phyloP scores from a whole-genome alignment of 1,284 basidiomycete genomes.

The Takashimella koratensis region DNA sequence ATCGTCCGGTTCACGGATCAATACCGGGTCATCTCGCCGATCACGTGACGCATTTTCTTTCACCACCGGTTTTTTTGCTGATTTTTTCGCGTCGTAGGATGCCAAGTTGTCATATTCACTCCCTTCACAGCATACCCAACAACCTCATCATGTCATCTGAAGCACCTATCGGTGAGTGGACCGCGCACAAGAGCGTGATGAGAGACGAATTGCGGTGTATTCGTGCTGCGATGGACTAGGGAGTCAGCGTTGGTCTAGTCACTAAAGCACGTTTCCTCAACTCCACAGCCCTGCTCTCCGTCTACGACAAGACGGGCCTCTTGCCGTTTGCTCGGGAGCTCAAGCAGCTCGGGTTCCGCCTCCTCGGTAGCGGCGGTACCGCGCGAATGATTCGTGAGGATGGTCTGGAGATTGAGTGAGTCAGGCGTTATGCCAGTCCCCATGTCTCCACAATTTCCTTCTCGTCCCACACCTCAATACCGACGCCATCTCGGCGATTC shows the following conservation, averaged over 20 bases:
- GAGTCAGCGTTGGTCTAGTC: no score
- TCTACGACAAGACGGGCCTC: conserved; percentile 94
- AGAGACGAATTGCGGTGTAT: no score
- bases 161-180: conserved; percentile 33
- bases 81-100: not conserved
- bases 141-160: conserved; percentile 11
- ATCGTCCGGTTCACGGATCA: not conserved
- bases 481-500: no score
- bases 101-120: not conserved
- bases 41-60: not conserved
- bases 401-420: conserved; percentile 84
- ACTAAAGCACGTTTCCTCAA: no score
- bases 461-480: no score
- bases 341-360: conserved; percentile 72
- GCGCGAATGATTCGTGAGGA: conserved; percentile 96
- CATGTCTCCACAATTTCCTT: no score
- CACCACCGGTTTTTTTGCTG: not conserved
- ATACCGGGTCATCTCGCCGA: not conserved
- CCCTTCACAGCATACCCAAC: no score
- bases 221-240: no score
- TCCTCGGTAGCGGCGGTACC: conserved; percentile 94
- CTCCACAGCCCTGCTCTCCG: conserved; percentile 75
- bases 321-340: conserved; percentile 85
- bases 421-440: conserved; percentile 17
- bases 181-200: no score